These are phyloP conservation scores for Calonectria multiphialidica DNA, from an alignment of 2,329 filamentous ascomycete species.

Conservation along the genomic window DNA sequence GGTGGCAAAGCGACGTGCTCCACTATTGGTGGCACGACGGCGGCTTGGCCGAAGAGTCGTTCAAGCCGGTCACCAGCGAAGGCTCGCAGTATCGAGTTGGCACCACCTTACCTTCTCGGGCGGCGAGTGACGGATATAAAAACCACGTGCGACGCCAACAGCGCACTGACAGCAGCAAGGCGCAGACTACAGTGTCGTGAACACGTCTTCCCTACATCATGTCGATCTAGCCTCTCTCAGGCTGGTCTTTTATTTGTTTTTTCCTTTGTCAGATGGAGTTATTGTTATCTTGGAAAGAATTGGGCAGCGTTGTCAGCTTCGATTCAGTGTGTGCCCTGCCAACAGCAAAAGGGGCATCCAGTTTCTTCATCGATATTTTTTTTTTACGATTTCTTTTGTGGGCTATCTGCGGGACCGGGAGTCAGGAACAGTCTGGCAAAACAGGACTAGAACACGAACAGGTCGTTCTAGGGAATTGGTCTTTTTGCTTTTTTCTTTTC, in stretches of 20 bases:
- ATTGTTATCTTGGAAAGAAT: not conserved
- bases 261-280: not conserved
- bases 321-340: not conserved
- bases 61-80: conserved; percentile 34
- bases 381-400: not conserved
- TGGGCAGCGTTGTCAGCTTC: not conserved
- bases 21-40: conserved; percentile 52
- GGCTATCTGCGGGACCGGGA: conserved; percentile 9
- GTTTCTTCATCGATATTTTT: not conserved
- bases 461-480: conserved; percentile 1
- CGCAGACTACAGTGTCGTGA: conserved; percentile 24
- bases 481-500: not conserved
- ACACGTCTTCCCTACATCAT: not conserved
- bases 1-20: conserved; percentile 54
- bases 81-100: conserved; percentile 41
- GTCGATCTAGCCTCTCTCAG: not conserved
- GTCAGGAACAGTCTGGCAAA: conserved; percentile 22
- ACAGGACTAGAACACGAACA: conserved; percentile 20
- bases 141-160: conserved; percentile 19
- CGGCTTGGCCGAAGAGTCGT: conserved; percentile 27
- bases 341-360: not conserved
- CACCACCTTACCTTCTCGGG: conserved; percentile 43
- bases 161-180: conserved; percentile 20
- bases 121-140: conserved; percentile 42
- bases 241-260: not conserved